Conservation (phyloP, 148 eudicot species). For the Chenopodium quinoa region DNA sequence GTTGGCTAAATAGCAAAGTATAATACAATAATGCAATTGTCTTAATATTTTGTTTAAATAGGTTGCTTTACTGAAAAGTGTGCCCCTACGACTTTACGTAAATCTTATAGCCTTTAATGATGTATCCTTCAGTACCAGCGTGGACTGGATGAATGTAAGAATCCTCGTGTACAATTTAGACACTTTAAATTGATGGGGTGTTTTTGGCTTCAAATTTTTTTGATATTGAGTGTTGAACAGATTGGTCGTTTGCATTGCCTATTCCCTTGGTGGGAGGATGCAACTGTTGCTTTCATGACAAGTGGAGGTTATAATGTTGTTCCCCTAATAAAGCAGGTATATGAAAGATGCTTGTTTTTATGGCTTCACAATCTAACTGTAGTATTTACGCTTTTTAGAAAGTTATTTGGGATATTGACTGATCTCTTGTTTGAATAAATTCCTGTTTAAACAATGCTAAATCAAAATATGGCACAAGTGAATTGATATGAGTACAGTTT, state of each 20-base stretch:
- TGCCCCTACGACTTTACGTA: slow-evolving; percentile 71
- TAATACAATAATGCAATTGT: neutral
- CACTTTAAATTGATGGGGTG: neutral
- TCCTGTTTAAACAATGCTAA: neutral
- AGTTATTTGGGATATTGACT: neutral
- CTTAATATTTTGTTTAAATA: slow-evolving; percentile 32
- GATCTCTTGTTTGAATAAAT: neutral
- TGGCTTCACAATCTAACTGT: neutral
- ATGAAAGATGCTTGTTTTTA: neutral
- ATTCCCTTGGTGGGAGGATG: slow-evolving; percentile 94
- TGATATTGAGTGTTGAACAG: slow-evolving; percentile 34
- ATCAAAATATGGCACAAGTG: neutral
- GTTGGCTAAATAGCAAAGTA: neutral
- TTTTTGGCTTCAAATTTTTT: neutral
- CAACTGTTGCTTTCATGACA: slow-evolving; percentile 77
- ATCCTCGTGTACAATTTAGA: neutral
- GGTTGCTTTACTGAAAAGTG: slow-evolving; percentile 76
- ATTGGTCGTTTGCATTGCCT: slow-evolving; percentile 88
- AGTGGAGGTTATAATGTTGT: slow-evolving; percentile 82
- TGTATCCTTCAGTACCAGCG: slow-evolving; percentile 51
- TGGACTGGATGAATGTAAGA: slow-evolving; percentile 79
- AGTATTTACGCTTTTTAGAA: too few species aligned
- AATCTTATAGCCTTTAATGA: slow-evolving; percentile 61
- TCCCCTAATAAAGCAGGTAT: slow-evolving; percentile 56
- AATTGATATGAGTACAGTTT: neutral